Conservation (phyloP, 306 rosid species). For the Begonia fuchsioides region DNA sequence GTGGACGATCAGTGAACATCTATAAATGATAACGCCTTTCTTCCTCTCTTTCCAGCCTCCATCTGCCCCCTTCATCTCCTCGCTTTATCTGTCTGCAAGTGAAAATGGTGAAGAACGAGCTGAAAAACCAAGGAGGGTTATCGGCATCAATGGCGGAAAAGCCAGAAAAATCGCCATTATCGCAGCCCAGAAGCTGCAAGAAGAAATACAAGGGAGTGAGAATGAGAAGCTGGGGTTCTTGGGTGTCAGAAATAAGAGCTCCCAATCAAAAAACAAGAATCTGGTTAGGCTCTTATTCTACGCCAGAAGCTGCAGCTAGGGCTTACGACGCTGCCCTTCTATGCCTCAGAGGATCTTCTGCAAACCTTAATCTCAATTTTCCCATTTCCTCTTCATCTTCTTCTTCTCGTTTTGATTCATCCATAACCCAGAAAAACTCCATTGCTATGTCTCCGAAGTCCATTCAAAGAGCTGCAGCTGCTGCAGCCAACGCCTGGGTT, state of each 20-base stretch:
- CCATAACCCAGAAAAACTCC: not conserved
- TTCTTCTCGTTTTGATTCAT: not conserved
- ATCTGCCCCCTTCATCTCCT: conserved; percentile 15
- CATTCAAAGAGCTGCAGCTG: conserved; percentile 64
- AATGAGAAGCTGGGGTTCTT: conserved; percentile 98
- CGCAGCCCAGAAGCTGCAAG: conserved; percentile 14
- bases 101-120: conserved; percentile 64
- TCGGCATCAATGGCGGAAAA: conserved; percentile 12
- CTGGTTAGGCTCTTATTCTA: conserved; percentile 92
- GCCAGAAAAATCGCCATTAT: conserved; percentile 3
- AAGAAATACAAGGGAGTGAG: conserved; percentile 92
- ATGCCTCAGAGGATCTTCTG: conserved; percentile 86
- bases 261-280: conserved; percentile 95
- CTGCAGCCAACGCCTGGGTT: conserved; percentile 35
- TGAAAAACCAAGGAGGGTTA: conserved; percentile 12
- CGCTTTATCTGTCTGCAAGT: not conserved
- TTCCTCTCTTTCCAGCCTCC: conserved; percentile 14
- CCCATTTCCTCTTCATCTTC: conserved; percentile 26
- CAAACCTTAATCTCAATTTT: conserved; percentile 65
- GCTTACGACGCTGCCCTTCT: conserved; percentile 96
- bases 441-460: conserved; percentile 67
- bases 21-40: conserved; percentile 32
- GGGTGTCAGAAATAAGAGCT: conserved; percentile 95
- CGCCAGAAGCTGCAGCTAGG: conserved; percentile 93
- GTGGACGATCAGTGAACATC: conserved; percentile 10